Conservation (phyloP, 495 filamentous ascomycete species). For the Daldinia concentrica region DNA sequence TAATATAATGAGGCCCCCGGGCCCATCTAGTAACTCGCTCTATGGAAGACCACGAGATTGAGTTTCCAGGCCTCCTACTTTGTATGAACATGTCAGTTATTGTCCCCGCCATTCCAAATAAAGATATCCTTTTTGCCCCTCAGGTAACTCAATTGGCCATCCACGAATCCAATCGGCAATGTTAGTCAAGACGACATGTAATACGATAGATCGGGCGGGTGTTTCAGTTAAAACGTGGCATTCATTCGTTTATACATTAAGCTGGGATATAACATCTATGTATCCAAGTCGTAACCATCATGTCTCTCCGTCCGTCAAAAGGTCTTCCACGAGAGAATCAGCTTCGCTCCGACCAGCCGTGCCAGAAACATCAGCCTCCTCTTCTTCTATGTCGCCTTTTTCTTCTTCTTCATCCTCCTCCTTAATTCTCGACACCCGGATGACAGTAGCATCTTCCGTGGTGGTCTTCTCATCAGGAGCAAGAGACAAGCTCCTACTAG, state of each 20-base stretch:
- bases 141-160: no score
- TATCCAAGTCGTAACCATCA: slow-evolving; percentile 19
- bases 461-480: slow-evolving; percentile 41
- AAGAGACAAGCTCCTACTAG: slow-evolving; percentile 48
- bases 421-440: slow-evolving; percentile 48
- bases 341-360: slow-evolving; percentile 32
- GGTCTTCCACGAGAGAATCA: slow-evolving; percentile 52
- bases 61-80: no score
- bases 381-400: slow-evolving; percentile 45
- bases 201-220: neutral
- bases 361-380: slow-evolving; percentile 32
- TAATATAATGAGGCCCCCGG: no score
- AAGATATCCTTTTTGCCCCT: no score
- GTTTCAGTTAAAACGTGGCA: slow-evolving; percentile 4
- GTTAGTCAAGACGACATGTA: neutral
- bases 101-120: no score
- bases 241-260: slow-evolving; percentile 22
- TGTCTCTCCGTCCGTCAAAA: slow-evolving; percentile 58
- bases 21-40: no score
- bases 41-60: no score
- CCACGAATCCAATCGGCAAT: neutral
- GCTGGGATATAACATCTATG: slow-evolving; percentile 10
- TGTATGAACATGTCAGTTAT: no score
- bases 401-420: slow-evolving; percentile 46
- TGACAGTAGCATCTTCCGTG: slow-evolving; percentile 44